Evolutionary conservation across 2,329 filamentous ascomycete species (phyloP).

Genomic region (Eutypella sp.): DNA sequence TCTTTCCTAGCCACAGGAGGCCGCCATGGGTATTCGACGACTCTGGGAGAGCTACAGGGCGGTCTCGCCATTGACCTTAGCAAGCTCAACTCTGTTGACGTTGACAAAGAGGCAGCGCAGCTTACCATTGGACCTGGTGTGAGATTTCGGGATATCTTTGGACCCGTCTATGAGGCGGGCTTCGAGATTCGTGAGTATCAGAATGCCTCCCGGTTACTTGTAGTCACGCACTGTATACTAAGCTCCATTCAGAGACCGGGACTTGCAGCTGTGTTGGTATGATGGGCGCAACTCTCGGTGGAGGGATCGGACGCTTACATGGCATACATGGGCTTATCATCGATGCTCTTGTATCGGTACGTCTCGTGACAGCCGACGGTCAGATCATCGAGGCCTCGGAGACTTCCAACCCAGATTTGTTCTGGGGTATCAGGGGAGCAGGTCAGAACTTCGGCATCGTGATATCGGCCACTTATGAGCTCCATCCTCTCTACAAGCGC

Average conservation of each 20-base stretch:
- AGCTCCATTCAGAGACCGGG: conserved; percentile 2
- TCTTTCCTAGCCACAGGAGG: conserved; percentile 31
- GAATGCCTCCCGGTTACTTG: background rate
- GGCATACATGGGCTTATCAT: conserved; percentile 15
- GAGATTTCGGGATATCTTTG: conserved; percentile 1
- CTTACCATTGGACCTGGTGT: conserved; percentile 9
- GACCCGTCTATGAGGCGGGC: conserved; percentile 9
- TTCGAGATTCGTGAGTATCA: conserved; percentile 9
- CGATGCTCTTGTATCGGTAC: conserved; percentile 21
- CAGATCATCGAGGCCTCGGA: conserved; percentile 10
- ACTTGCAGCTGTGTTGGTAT: conserved; percentile 8
- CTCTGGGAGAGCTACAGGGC: conserved; percentile 17
- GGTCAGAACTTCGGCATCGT: conserved; percentile 21
- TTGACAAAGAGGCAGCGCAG: conserved; percentile 16
- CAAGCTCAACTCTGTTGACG: conserved; percentile 17
- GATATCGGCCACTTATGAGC: conserved; percentile 3
- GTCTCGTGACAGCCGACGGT: conserved; percentile 20
- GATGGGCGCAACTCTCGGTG: conserved; percentile 16
- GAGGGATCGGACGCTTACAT: conserved; percentile 12
- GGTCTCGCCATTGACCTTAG: conserved; percentile 29
- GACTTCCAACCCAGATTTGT: conserved; percentile 14
- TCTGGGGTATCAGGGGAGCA: conserved; percentile 22
- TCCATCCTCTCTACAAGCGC: background rate
- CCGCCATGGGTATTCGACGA: conserved; percentile 27
- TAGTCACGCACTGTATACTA: background rate